Base-by-base conservation (phyloP, 2,329 filamentous ascomycete genomes). In the Arthroderma sp. region DNA sequence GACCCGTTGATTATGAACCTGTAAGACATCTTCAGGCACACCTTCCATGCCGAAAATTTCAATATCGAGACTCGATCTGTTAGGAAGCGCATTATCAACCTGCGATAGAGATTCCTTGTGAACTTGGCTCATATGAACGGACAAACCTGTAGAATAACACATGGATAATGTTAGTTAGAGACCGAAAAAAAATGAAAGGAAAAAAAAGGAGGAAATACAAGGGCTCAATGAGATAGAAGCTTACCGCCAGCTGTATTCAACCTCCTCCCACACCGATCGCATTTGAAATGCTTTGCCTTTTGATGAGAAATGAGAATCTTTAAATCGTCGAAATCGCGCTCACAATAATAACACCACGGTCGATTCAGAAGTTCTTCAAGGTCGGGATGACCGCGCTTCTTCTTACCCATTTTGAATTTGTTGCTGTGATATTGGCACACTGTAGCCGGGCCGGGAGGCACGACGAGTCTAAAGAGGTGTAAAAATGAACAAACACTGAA, bases 241-340 rank as follows among this genome's bases (percentile, higher is more conserved):
- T 59, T 66, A 93, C 87, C 91, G 75, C 91, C 91, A 36, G 88
- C 88, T 1, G 91, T 98, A 61, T 94, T 95, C 45, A 98, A 68
- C 54, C 88, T 76, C 52, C 91, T 79, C 43, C 81, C 81, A 63
- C 91, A 98, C 68, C 82, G 73, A 56, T 94, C 86, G 68, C 91
- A 98, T 66, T 94, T 95, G 74, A 94, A 96, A 66, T 98, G 91
- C 68, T 96, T 96, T n/a, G 89, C 88, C 64, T 95, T 96, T 61
- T 96, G 91, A 65, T 98, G 91, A 47, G 85, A 88, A 55, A 94
- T 93, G 52, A 98, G 79, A 55, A 96, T 87, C 71, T 94, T 95
- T 39, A 94, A 66, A 64, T 98, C 91, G 64, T 96, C 88, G 62
- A 96, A 98, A 68, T 96, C 89, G 69, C 89, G 84, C 68, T 98